A percentile compares a stretch with the other conserved stretches of the same genome.
Conservation (phyloP, 176 grass and related monocot genomes). For the Rhipidocladum racemiflorum region DNA sequence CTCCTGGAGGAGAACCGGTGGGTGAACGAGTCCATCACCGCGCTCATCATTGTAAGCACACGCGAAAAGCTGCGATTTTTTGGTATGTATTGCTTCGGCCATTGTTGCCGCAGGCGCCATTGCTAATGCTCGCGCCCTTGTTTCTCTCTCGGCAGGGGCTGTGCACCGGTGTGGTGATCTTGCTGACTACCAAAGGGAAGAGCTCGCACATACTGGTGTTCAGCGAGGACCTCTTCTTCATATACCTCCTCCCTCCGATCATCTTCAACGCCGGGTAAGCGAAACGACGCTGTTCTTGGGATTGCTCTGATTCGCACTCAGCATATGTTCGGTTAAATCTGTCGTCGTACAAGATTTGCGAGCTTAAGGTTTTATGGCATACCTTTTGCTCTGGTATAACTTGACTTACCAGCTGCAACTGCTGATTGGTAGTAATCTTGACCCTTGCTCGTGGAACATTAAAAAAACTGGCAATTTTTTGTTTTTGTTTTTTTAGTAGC, state of each 20-base stretch:
- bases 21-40: constrained; percentile 96
- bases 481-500: background rate
- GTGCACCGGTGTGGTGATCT: constrained; percentile 81
- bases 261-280: constrained; percentile 98
- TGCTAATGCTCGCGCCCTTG: background rate
- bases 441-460: background rate
- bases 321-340: background rate
- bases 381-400: background rate
- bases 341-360: background rate
- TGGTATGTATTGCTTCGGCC: background rate
- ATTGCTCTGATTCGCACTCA: background rate
- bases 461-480: background rate
- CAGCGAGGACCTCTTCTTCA: constrained; percentile 99
- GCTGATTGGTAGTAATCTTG: constrained; percentile 20
- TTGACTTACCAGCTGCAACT: background rate
- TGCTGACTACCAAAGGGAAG: constrained; percentile 79
- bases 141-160: constrained; percentile 54
- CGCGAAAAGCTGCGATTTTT: background rate
- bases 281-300: background rate
- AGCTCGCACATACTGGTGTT: constrained; percentile 95
- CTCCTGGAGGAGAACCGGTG: constrained; percentile 90
- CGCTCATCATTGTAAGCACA: constrained; percentile 67
- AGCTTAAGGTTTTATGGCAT: background rate
- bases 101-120: background rate
- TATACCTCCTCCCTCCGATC: constrained; percentile 95